A percentile compares a stretch with the other conserved stretches of the same genome.
Conservation (phyloP, 352 stramenopile genomes). For the Salisapilia sapeloensis region DNA sequence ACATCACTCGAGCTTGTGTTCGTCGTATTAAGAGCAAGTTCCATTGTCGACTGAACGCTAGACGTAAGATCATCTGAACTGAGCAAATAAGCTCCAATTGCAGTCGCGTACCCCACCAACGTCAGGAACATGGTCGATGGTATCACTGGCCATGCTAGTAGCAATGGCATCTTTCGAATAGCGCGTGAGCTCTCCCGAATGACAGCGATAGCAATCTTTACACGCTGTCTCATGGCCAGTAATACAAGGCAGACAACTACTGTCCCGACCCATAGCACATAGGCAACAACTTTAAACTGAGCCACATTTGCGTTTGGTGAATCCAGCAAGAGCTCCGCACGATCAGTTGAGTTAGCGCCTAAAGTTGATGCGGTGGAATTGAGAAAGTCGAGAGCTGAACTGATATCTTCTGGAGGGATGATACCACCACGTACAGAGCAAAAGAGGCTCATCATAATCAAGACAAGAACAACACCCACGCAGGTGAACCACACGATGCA, state of each 20-base stretch:
- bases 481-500: conserved; percentile 73
- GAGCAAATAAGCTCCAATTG: conserved; percentile 31
- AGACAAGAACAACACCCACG: conserved; percentile 30
- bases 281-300: conserved; percentile 53
- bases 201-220: conserved; percentile 50
- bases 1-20: conserved; percentile 10
- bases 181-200: conserved; percentile 50
- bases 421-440: conserved; percentile 53
- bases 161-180: conserved; percentile 33
- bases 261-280: conserved; percentile 34
- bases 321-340: conserved; percentile 9
- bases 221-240: conserved; percentile 45
- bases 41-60: conserved; percentile 6
- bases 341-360: conserved; percentile 9
- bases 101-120: conserved; percentile 37
- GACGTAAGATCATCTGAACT: conserved; percentile 31
- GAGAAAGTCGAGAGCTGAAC: conserved; percentile 31
- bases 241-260: conserved; percentile 30
- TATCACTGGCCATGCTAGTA: conserved; percentile 42
- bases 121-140: conserved; percentile 30
- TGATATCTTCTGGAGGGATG: conserved; percentile 15
- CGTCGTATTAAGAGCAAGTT: conserved; percentile 5
- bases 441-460: conserved; percentile 57
- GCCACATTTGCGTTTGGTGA: conserved; percentile 5
- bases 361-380: conserved; percentile 12